A percentile compares a stretch with the other conserved stretches of the same genome.
Evolutionary conservation across 2,329 filamentous ascomycete genomes (phyloP).

Genomic region (Teratosphaeria nubilosa): DNA sequence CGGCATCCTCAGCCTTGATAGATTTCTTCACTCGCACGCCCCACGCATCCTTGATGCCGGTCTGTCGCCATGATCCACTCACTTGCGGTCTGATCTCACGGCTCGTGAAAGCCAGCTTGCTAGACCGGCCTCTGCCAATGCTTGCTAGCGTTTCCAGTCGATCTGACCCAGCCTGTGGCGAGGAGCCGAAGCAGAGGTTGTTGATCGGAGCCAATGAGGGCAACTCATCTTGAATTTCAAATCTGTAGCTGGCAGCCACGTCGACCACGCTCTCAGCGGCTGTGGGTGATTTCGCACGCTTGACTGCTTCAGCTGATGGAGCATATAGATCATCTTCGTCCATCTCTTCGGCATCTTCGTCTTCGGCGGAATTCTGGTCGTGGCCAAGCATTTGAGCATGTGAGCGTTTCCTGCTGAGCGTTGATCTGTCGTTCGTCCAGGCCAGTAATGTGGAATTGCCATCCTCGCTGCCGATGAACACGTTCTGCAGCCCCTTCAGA

Average conservation of each 20-base stretch:
- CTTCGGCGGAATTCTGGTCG: constrained; percentile 34
- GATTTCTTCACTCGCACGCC: constrained; percentile 44
- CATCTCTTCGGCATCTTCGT: constrained; percentile 48
- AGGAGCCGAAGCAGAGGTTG: constrained; percentile 59
- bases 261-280: constrained; percentile 34
- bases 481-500: constrained; percentile 53
- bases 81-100: constrained; percentile 65
- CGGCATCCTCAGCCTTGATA: background rate
- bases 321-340: constrained; percentile 55
- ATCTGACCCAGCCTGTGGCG: constrained; percentile 28
- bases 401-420: constrained; percentile 53
- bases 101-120: constrained; percentile 66
- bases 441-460: constrained; percentile 72
- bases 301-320: background rate
- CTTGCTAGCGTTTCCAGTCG: constrained; percentile 44
- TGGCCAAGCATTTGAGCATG: constrained; percentile 49
- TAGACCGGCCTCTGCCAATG: constrained; percentile 55
- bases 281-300: background rate
- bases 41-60: constrained; percentile 70
- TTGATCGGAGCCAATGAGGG: constrained; percentile 70
- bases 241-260: constrained; percentile 51
- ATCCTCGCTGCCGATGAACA: constrained; percentile 82
- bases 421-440: constrained; percentile 59
- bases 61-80: constrained; percentile 59
- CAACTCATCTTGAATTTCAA: constrained; percentile 67